These are phyloP conservation scores for Kwoniella bestiolae DNA, from an alignment of 768 basidiomycete genomes.

Conservation along the genomic window DNA sequence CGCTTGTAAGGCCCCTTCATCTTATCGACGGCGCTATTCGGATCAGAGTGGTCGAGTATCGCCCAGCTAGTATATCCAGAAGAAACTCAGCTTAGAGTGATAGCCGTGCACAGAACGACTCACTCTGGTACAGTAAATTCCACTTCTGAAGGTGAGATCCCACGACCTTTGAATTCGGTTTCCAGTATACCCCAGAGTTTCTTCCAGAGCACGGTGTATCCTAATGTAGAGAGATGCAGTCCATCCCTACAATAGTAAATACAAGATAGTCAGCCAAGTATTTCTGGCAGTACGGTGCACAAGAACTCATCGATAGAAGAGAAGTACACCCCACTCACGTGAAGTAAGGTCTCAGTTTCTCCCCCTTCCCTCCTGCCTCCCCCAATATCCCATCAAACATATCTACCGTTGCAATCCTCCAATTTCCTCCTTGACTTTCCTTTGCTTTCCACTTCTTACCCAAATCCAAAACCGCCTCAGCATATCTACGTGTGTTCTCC, in stretches of 20 bases:
- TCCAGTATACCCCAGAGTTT: not conserved
- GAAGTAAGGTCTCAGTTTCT: constrained; percentile 6
- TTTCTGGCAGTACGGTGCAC: too few species aligned
- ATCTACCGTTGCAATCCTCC: constrained; percentile 5
- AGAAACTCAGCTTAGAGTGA: not conserved
- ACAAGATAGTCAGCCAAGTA: not conserved
- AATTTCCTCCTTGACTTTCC: not conserved
- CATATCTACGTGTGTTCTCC: constrained; percentile 1
- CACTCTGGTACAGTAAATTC: constrained; percentile 13
- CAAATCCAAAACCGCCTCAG: constrained; percentile 2
- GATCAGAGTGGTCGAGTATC: constrained; percentile 1
- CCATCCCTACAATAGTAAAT: not conserved
- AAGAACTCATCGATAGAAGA: too few species aligned
- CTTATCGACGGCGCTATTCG: constrained; percentile 8
- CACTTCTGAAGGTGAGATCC: constrained; percentile 1
- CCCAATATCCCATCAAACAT: constrained; percentile 5
- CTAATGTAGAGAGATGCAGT: constrained; percentile 5
- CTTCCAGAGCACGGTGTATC: not conserved
- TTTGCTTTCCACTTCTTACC: constrained; percentile 1
- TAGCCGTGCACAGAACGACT: not conserved
- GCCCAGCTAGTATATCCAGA: not conserved
- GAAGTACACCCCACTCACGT: constrained; percentile 3
- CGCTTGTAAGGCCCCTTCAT: constrained; percentile 11
- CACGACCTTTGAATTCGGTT: constrained; percentile 6
- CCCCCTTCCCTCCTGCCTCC: not conserved